Conservation (phyloP, 352 stramenopile species). For the Thraustochytrium sp. region DNA sequence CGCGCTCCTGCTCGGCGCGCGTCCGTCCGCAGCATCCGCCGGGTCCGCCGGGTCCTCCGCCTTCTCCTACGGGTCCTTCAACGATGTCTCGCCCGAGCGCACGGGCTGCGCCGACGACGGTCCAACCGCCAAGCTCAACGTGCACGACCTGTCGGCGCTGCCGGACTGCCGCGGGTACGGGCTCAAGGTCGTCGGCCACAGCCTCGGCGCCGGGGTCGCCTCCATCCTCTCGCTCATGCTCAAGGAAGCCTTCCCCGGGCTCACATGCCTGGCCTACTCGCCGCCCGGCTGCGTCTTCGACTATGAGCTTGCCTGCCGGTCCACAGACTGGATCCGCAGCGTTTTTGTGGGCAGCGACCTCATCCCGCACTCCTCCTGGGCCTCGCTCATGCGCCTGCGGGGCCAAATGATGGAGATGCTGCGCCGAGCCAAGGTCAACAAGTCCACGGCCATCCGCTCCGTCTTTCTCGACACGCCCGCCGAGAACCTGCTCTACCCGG, state of each 20-base stretch:
- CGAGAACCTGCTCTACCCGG: slow-evolving; percentile 57
- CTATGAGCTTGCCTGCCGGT: slow-evolving; percentile 57
- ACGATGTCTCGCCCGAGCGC: too few relatives aligned
- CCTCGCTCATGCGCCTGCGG: slow-evolving; percentile 61
- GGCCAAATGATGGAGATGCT: slow-evolving; percentile 65
- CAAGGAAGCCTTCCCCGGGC: slow-evolving; percentile 53
- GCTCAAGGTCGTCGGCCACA: slow-evolving; percentile 63
- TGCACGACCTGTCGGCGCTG: background rate
- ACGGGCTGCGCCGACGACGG: too few relatives aligned
- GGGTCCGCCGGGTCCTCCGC: too few relatives aligned
- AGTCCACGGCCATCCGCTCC: slow-evolving; percentile 57
- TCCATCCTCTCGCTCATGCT: slow-evolving; percentile 66
- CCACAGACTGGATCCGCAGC: slow-evolving; percentile 57
- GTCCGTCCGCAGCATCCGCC: background rate
- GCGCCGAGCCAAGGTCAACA: slow-evolving; percentile 62
- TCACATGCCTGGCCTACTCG: slow-evolving; percentile 61
- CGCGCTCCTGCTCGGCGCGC: background rate
- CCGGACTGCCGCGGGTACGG: slow-evolving; percentile 51
- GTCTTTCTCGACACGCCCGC: slow-evolving; percentile 51
- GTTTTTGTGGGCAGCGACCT: slow-evolving; percentile 67
- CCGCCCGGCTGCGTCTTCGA: slow-evolving; percentile 64
- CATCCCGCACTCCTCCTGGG: slow-evolving; percentile 60
- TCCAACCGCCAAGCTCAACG: background rate
- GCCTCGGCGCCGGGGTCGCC: slow-evolving; percentile 60
- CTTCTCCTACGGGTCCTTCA: background rate